Base-by-base conservation (phyloP, 2,329 filamentous ascomycete genomes). In the Sclerotinia nivalis region DNA sequence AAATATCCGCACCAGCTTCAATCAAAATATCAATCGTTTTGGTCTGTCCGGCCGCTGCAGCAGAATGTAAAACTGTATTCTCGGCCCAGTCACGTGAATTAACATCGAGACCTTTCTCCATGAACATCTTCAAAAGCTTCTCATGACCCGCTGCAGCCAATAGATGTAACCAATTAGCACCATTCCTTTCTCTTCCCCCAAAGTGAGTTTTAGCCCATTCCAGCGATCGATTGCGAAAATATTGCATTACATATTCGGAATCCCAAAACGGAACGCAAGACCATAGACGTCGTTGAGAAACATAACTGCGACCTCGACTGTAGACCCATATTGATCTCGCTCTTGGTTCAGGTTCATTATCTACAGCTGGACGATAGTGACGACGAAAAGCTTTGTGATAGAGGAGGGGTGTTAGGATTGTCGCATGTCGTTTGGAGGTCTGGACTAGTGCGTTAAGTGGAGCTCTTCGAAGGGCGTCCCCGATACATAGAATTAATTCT, bases 101-200 rank as follows among this genome's bases (percentile, higher is more conserved):
- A 6, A 65, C 22, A 37, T 69, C 59, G 9, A 69, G 37, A 49
- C 67, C 67, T 31, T 69, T 69, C 37, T 31, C 2, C 13, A 56
- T n/a, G 22, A 69, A 69, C 49, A 69, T 45, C 28, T 4, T 55
- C 37, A 69, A 47, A 5, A 69, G 59, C 34, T 37, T 65, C 50
- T 54, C 37, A 69, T 69, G 67, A 1, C 50, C 67, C 34, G 25
- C 37, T 22, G 31, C 45, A 31, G 58, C 67, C 13, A 69, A 43
- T 25, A 69, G 25, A 65, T 69, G 67, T 65, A 69, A 65, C 67
- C 67, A 69, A 45, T 49, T 69, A 55, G 67, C 67, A 10, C 67
- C 67, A 56, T 69, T 69, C 55, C 59, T 69, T n/a, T 69, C 67
- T 28, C 59, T 54, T 18, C 67, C 67, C 6, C 67, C 67, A 49